phyloP scores from a whole-genome alignment of 805 yeast species.

The Saturnispora silvae region DNA sequence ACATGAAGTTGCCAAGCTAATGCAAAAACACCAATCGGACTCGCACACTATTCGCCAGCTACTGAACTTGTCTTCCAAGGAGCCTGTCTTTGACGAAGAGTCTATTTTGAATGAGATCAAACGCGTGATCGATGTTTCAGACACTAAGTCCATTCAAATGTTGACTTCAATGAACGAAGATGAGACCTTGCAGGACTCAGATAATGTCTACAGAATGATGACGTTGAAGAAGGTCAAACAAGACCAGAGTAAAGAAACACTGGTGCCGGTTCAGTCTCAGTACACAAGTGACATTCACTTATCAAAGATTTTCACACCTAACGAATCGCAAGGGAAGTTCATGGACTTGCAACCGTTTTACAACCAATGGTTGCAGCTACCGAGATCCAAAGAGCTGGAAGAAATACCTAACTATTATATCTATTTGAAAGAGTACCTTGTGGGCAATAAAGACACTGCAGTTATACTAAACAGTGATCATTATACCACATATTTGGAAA shows the following conservation, averaged over 20 bases:
- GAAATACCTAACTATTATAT: slow-evolving; percentile 15
- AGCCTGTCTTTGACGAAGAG: neutral
- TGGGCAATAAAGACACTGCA: neutral
- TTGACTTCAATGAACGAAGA: neutral
- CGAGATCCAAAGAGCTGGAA: slow-evolving; percentile 13
- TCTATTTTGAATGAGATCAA: neutral
- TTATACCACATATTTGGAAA: slow-evolving; percentile 31
- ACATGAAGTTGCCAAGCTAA: slow-evolving; percentile 51
- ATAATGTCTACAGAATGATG: slow-evolving; percentile 4
- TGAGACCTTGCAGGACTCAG: neutral
- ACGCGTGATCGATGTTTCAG: slow-evolving; percentile 1
- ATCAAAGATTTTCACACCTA: slow-evolving; percentile 40
- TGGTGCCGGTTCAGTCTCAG: neutral
- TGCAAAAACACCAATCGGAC: slow-evolving; percentile 33
- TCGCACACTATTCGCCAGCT: slow-evolving; percentile 2
- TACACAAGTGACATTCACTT: slow-evolving; percentile 37
- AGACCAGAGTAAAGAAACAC: neutral
- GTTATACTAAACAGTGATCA: slow-evolving; percentile 20
- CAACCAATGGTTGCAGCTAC: slow-evolving; percentile 42
- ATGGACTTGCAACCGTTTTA: slow-evolving; percentile 47
- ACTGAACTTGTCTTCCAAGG: neutral
- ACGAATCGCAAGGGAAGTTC: slow-evolving; percentile 55
- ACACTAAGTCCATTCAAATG: slow-evolving; percentile 5
- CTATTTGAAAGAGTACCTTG: slow-evolving; percentile 10
- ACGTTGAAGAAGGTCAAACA: neutral